Base-by-base conservation (phyloP, 768 basidiomycete species). In the Termitomyces bulborhizus region DNA sequence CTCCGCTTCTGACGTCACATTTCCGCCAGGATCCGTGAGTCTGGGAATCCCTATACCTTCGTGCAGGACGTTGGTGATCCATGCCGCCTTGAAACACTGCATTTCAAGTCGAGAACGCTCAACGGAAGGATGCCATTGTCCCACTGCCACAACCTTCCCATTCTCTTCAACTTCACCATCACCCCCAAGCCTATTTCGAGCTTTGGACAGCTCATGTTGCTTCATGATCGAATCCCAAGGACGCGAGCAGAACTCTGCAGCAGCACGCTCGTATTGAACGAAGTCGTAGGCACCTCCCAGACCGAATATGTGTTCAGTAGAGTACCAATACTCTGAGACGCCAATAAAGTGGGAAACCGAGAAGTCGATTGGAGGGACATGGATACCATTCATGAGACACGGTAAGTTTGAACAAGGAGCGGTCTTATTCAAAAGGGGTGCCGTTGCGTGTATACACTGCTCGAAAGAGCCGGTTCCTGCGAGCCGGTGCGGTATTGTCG, bases 11-110 rank as follows among this genome's bases (percentile, higher is more conserved):
- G 85, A 82, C 2, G 90, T 84, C 41, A 71, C 69, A 64, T 93
- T 91, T 0, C 95, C 95, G 2, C 84, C 90, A 1, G 82, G 76
- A 68, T 98, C 96, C 50, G 91, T 82, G 32, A 97, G 85, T 27
- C 97, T 80, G 26, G 97, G 97, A 67, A 99, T 82, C 8, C 94
- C 94, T 48, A 99, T 86, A 31, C 97, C 97, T 66, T 97, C 93
- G 62, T 98, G 96, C 2, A 99, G 71, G 37, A 99, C 88, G 69
- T 98, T 98, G 50, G 89, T 86, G 53, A 99, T 81, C 97, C 97
- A 99, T 2, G 97, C 95, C 1, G 96, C 93, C 70, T 99, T 99
- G 85, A 99, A 99, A 68, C 97, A 99, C 67, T 98, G 97, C 90
- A 96, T 90, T 72, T 96, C 84, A 56, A 99, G 72, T 45, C 96